Evolutionary conservation across 306 rosid species (phyloP), one percentile per base, ranked within the genome.

Genomic region (Begonia peltatifolia): DNA sequence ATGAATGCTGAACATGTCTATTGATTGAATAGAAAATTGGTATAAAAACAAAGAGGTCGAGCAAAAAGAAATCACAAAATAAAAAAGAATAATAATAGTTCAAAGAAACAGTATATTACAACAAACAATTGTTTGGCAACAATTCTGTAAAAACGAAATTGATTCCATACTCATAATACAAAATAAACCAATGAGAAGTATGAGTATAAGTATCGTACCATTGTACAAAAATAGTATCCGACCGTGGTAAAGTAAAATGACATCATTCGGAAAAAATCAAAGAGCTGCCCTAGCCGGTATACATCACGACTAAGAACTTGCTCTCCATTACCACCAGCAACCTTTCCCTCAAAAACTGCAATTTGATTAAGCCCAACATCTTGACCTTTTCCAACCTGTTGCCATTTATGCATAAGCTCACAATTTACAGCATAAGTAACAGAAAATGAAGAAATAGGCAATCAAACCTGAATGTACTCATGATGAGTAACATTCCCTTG

Each of bases 351-450:
- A 68, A 89, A 89, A 43, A 85, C 42, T 38, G 97, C 75, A 70
- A 89, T 89, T 68, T 89, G 97, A 68, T 89, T 89, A 64, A 89
- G 94, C 64, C 97, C 97, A 49, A 85, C 97, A 57, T 89, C 97
- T 63, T 90, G 71, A 63, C 97, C 97, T 68, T 89, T 89, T 42
- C 97, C 97, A 58, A 89, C 97, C 97, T 89, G 87, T 60, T 53
- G 38, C 9, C 3, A 30, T 30, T 30, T 5, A 30, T 5, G 38
- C 38, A 13, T 60, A 16, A 48, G 41, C 20, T 49, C 17, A 35
- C 64, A 38, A 13, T 22, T 22, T 50, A 11, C 16, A 41, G 17
- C 15, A 22, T 6, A 11, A 4, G 30, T 47, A 20, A 11, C 14
- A 50, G 41, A 51, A 42, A 51, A 42, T 35, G 64, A 56, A 38